A percentile compares a stretch with the other conserved stretches of the same genome.
phyloP scores from a whole-genome alignment of 352 stramenopile species.

The Phytopythium cucurbitacearum region DNA sequence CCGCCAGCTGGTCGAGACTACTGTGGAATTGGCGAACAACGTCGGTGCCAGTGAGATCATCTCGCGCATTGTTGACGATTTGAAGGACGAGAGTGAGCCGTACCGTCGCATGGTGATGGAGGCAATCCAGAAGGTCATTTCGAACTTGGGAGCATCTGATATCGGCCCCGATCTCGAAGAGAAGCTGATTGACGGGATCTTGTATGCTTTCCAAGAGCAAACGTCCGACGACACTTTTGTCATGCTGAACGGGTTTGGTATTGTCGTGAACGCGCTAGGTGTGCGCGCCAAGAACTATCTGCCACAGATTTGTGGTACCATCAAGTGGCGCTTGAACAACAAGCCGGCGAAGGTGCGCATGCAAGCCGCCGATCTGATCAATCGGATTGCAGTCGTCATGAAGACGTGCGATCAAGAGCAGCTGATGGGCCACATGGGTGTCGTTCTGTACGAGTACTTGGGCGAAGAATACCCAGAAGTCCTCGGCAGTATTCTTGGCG shows the following conservation, averaged over 20 bases:
- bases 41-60: conserved; percentile 99
- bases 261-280: conserved; percentile 97
- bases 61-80: conserved; percentile 95
- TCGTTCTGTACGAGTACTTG: conserved; percentile 99
- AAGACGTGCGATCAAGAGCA: conserved; percentile 98
- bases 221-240: conserved; percentile 92
- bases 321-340: conserved; percentile 99
- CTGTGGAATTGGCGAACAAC: conserved; percentile 98
- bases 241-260: conserved; percentile 98
- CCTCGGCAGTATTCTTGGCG: conserved; percentile 97
- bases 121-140: conserved; percentile 97
- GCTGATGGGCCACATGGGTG: conserved; percentile 98
- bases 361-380: conserved; percentile 99
- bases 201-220: conserved; percentile 99
- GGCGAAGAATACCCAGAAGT: conserved; percentile 99
- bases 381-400: conserved; percentile 98
- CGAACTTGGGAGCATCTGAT: conserved; percentile 95
- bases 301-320: conserved; percentile 97
- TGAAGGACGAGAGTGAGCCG: conserved; percentile 99
- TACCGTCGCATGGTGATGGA: conserved; percentile 99
- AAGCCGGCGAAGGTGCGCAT: conserved; percentile 98
- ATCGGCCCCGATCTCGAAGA: conserved; percentile 97
- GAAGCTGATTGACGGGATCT: conserved; percentile 98
- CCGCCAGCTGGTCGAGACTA: conserved; percentile 98
- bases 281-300: conserved; percentile 98